These are phyloP conservation scores for Dendryphion nanum DNA, from an alignment of 2,329 filamentous ascomycete genomes.

Conservation along the genomic window DNA sequence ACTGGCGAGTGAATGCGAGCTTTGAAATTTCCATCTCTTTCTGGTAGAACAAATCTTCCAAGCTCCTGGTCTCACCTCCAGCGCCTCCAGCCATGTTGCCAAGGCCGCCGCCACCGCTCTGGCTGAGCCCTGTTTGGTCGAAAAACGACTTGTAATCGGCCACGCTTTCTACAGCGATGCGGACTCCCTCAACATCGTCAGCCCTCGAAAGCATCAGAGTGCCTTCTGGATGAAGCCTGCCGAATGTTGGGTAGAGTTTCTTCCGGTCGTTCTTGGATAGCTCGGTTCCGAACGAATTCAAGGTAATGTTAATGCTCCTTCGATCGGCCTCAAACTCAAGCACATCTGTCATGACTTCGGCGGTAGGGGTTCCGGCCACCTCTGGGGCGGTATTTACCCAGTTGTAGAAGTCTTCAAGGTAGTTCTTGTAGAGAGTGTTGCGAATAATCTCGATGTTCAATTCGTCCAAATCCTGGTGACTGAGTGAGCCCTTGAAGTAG, in stretches of 20 bases:
- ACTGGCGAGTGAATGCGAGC: conserved; percentile 90
- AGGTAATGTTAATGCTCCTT: conserved; percentile 96
- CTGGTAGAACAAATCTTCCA: conserved; percentile 98
- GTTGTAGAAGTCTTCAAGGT: conserved; percentile 93
- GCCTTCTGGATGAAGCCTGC: conserved; percentile 88
- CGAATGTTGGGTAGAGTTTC: conserved; percentile 93
- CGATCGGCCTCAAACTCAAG: conserved; percentile 96
- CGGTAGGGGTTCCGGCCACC: conserved; percentile 81
- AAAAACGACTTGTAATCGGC: conserved; percentile 95
- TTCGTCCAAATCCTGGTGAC: conserved; percentile 95
- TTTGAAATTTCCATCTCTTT: conserved; percentile 99
- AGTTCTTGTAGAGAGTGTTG: conserved; percentile 99
- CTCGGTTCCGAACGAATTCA: conserved; percentile 98
- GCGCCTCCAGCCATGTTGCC: conserved; percentile 82
- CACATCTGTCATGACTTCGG: conserved; percentile 93
- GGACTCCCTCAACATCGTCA: conserved; percentile 91
- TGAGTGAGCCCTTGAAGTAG: conserved; percentile 96
- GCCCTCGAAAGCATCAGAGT: conserved; percentile 92
- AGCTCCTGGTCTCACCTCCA: conserved; percentile 78
- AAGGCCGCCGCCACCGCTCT: conserved; percentile 69
- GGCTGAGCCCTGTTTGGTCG: conserved; percentile 79
- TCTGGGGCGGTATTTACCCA: conserved; percentile 91
- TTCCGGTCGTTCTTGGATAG: conserved; percentile 89
- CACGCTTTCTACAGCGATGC: conserved; percentile 89
- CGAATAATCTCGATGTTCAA: conserved; percentile 99